A percentile compares a stretch with the other conserved stretches of the same genome.
Evolutionary conservation across 1,284 basidiomycete genomes (phyloP).

Genomic region (Naganishia cerealis): DNA sequence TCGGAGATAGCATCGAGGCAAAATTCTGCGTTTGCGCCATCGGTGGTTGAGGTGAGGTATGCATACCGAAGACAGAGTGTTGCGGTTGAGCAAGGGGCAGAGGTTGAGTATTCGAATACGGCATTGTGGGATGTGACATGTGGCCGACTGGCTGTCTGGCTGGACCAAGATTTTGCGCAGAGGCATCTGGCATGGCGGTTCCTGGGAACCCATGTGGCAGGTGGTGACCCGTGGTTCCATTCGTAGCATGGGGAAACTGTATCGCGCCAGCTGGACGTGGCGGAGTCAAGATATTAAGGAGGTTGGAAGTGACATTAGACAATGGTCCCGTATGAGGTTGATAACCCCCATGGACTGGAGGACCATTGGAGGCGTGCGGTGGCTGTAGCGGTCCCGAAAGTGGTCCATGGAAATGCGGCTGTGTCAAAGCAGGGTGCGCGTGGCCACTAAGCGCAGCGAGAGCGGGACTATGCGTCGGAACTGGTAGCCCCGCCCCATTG

Average conservation of each 20-base stretch:
- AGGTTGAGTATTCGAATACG: not conserved
- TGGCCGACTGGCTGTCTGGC: not conserved
- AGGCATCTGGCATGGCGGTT: not conserved
- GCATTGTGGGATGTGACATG: not conserved
- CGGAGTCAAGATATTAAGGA: slow-evolving; percentile 12
- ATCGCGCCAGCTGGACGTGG: not conserved
- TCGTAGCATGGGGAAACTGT: not conserved
- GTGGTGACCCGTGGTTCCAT: not conserved
- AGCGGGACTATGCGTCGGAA: slow-evolving; percentile 21
- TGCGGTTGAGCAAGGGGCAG: not conserved
- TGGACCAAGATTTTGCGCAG: not conserved
- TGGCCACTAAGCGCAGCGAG: slow-evolving; percentile 14
- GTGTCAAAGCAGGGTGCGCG: slow-evolving; percentile 5
- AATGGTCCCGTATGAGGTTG: not conserved
- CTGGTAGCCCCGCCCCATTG: slow-evolving; percentile 15
- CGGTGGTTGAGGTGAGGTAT: slow-evolving; percentile 1
- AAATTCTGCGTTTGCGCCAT: slow-evolving; percentile 7
- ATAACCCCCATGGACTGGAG: not conserved
- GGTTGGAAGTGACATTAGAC: slow-evolving; percentile 14
- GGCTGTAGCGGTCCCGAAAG: not conserved
- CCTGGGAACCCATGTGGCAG: not conserved
- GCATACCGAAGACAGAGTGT: slow-evolving; percentile 1
- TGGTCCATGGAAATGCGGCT: slow-evolving; percentile 3
- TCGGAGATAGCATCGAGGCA: not conserved
- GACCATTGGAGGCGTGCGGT: not conserved